Evolutionary conservation across 129 eudicot genomes (phyloP).

Genomic region (Escallonia herrerae): DNA sequence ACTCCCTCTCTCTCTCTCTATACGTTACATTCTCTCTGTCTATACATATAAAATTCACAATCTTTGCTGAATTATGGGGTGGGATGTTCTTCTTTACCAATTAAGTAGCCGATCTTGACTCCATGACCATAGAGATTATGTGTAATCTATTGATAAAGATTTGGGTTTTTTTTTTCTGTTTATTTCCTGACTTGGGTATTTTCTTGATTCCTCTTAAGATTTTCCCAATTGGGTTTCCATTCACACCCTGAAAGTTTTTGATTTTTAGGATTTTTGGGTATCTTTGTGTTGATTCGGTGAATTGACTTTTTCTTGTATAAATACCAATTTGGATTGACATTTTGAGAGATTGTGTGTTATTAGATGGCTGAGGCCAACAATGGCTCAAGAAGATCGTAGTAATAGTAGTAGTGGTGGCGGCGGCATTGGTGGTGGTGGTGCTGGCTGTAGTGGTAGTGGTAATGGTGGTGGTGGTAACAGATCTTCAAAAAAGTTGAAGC

Average conservation of each 20-base stretch:
- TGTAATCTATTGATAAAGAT: constrained; percentile 42
- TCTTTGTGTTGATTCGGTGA: not conserved
- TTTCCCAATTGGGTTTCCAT: constrained; percentile 9
- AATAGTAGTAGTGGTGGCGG: constrained; percentile 42
- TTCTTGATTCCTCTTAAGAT: constrained; percentile 6
- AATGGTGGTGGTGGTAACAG: constrained; percentile 27
- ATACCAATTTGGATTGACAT: not conserved
- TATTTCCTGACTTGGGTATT: constrained; percentile 11
- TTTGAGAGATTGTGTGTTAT: constrained; percentile 5
- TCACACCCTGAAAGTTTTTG: constrained; percentile 11
- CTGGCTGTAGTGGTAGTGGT: constrained; percentile 22
- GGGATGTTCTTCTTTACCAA: constrained; percentile 20
- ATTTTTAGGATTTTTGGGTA: constrained; percentile 10
- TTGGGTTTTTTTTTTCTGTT: constrained; percentile 18
- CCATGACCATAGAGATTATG: constrained; percentile 20
- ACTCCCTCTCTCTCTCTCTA: constrained; percentile 11
- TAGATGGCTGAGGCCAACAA: constrained; percentile 55
- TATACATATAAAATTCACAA: constrained; percentile 4
- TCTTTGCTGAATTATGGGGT: constrained; percentile 30
- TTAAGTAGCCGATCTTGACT: constrained; percentile 22
- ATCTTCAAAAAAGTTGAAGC: constrained; percentile 58
- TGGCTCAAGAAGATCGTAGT: constrained; percentile 67
- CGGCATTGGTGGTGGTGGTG: constrained; percentile 17
- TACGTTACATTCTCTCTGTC: not conserved
- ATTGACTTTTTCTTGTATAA: constrained; percentile 7